phyloP scores from a whole-genome alignment of 208 protist genomes.

The Leishmania braziliensis region DNA sequence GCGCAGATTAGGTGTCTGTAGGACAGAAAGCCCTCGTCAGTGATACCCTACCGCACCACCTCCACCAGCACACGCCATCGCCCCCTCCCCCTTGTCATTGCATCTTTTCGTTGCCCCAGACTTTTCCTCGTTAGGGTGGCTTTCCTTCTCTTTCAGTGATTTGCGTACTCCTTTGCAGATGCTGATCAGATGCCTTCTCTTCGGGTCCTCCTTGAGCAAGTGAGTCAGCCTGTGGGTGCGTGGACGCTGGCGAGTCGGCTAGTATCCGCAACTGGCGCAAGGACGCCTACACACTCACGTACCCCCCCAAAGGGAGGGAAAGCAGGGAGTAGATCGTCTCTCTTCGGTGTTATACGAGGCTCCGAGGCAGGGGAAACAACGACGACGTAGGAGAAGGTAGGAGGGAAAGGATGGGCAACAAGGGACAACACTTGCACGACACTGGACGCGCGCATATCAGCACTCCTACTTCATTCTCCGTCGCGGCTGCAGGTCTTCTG shows the following conservation, averaged over 20 bases:
- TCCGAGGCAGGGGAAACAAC: not conserved
- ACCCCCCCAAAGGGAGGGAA: not conserved
- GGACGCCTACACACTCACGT: not conserved
- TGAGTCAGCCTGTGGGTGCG: not conserved
- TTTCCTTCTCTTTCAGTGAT: not conserved
- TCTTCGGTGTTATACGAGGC: not conserved
- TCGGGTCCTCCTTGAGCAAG: not conserved
- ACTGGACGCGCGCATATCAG: not conserved
- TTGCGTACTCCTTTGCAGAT: not conserved
- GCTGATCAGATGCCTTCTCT: not conserved
- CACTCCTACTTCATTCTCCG: slow-evolving; percentile 9
- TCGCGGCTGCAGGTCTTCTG: not conserved
- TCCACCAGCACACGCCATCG: not conserved
- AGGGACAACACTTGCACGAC: not conserved
- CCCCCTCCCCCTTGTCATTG: not conserved
- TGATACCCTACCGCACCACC: not conserved
- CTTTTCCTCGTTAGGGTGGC: not conserved
- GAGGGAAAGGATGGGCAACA: not conserved
- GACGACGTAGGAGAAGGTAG: not conserved
- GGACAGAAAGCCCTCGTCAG: not conserved
- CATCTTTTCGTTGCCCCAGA: not conserved
- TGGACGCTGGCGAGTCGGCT: not conserved
- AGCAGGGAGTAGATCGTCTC: not conserved
- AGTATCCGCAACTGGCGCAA: not conserved
- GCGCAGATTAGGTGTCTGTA: not conserved